phyloP scores from a whole-genome alignment of 495 filamentous ascomycete genomes.

The Niebla homalea region DNA sequence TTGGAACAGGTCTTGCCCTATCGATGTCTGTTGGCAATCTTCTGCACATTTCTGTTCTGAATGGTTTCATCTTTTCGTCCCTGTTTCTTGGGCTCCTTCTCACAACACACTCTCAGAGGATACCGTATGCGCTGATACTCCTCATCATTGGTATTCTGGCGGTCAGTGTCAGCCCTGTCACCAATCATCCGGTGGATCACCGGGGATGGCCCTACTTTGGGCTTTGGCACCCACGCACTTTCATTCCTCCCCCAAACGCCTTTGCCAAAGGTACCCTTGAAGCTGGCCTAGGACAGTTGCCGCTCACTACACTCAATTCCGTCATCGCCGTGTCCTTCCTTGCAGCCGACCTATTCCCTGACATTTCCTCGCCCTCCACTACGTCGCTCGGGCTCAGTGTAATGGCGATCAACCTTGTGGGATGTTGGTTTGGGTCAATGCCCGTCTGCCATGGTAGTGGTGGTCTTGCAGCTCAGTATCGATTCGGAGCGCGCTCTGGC shows the following conservation, averaged over 20 bases:
- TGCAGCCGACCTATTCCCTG: conserved; percentile 57
- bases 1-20: conserved; percentile 74
- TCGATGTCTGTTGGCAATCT: conserved; percentile 45
- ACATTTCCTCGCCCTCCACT: conserved; percentile 48
- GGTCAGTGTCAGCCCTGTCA: conserved; percentile 28
- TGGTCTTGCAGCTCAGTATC: conserved; percentile 75
- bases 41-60: background rate
- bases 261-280: conserved; percentile 37
- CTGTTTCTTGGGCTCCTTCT: conserved; percentile 54
- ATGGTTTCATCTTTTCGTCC: conserved; percentile 1
- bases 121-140: conserved; percentile 65
- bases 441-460: conserved; percentile 90
- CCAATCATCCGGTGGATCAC: background rate
- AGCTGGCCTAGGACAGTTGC: conserved; percentile 70
- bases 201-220: conserved; percentile 31
- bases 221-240: conserved; percentile 35
- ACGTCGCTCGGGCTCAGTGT: conserved; percentile 72
- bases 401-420: conserved; percentile 64
- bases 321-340: conserved; percentile 73
- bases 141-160: conserved; percentile 51
- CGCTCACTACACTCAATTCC: conserved; percentile 82
- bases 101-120: conserved; percentile 41
- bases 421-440: conserved; percentile 90
- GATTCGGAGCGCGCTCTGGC: conserved; percentile 82
- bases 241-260: conserved; percentile 31